These are phyloP conservation scores for Wickerhamiella parazyma DNA, from an alignment of 805 yeast genomes.

Conservation along the genomic window DNA sequence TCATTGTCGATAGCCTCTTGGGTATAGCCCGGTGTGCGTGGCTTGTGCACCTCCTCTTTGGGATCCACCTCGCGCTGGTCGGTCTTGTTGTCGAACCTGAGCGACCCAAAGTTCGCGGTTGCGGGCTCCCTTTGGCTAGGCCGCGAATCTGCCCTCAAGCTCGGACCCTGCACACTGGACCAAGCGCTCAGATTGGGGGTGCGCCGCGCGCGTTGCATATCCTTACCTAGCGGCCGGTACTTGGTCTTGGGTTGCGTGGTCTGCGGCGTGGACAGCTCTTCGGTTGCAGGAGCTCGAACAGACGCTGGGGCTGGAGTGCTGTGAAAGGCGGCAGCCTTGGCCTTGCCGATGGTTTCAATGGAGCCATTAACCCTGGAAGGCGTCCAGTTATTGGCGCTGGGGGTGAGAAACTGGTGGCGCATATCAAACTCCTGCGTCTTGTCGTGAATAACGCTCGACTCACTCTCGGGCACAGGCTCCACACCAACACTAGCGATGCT, in stretches of 20 bases:
- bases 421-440: conserved; percentile 3
- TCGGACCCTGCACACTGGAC: too few species aligned
- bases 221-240: neutral
- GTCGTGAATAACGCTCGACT: neutral
- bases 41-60: too few species aligned
- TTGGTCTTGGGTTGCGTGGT: neutral
- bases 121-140: too few species aligned
- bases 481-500: too few species aligned
- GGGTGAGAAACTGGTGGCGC: conserved; percentile 4
- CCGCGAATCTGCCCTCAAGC: too few species aligned
- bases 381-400: neutral
- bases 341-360: conserved; percentile 6
- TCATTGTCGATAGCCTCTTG: too few species aligned
- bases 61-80: too few species aligned
- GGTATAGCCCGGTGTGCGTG: too few species aligned
- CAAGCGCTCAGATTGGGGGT: neutral
- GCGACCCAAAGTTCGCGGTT: too few species aligned
- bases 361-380: conserved; percentile 6
- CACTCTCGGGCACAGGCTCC: neutral
- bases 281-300: neutral
- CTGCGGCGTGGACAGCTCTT: neutral
- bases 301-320: conserved; percentile 2
- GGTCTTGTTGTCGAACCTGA: too few species aligned
- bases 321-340: neutral
- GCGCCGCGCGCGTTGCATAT: neutral